Conservation (phyloP, 495 filamentous ascomycete species). For the Daldinia loculata region DNA sequence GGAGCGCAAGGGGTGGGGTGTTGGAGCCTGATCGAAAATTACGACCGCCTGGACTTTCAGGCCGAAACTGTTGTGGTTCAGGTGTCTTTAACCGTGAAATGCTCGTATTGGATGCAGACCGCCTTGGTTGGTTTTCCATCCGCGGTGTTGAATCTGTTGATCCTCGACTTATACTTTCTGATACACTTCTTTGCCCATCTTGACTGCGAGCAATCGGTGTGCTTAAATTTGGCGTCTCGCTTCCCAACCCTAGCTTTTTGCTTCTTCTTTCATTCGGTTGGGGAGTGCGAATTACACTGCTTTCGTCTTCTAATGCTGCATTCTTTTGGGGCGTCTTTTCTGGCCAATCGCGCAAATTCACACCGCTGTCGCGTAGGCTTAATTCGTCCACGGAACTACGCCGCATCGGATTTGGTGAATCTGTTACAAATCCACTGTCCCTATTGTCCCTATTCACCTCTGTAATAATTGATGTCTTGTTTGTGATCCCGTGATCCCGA, state of each 20-base stretch:
- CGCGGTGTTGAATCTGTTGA: slow-evolving; percentile 43
- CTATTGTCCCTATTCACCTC: slow-evolving; percentile 61
- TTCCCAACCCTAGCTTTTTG: slow-evolving; percentile 39
- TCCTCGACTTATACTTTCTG: slow-evolving; percentile 43
- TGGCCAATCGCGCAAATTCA: slow-evolving; percentile 56
- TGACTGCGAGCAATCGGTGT: slow-evolving; percentile 31
- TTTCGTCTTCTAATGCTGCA: slow-evolving; percentile 24
- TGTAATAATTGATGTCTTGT: slow-evolving; percentile 23
- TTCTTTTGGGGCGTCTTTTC: slow-evolving; percentile 30
- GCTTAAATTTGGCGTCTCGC: slow-evolving; percentile 37
- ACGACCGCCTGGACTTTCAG: slow-evolving; percentile 66
- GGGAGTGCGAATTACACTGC: slow-evolving; percentile 28
- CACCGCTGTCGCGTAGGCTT: slow-evolving; percentile 60
- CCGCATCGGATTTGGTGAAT: slow-evolving; percentile 53
- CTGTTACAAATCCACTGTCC: slow-evolving; percentile 58
- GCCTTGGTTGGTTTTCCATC: slow-evolving; percentile 51
- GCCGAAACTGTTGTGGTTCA: slow-evolving; percentile 61
- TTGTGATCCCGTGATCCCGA: background rate
- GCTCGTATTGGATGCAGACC: slow-evolving; percentile 57
- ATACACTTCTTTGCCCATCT: slow-evolving; percentile 47
- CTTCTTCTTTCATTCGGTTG: slow-evolving; percentile 33
- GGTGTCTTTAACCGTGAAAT: slow-evolving; percentile 66
- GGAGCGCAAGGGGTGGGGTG: slow-evolving; percentile 75
- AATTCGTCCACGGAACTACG: slow-evolving; percentile 44
- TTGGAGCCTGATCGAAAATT: slow-evolving; percentile 50